These are phyloP conservation scores for Gleditsia sinensis DNA, from an alignment of 306 rosid species.

Conservation along the genomic window DNA sequence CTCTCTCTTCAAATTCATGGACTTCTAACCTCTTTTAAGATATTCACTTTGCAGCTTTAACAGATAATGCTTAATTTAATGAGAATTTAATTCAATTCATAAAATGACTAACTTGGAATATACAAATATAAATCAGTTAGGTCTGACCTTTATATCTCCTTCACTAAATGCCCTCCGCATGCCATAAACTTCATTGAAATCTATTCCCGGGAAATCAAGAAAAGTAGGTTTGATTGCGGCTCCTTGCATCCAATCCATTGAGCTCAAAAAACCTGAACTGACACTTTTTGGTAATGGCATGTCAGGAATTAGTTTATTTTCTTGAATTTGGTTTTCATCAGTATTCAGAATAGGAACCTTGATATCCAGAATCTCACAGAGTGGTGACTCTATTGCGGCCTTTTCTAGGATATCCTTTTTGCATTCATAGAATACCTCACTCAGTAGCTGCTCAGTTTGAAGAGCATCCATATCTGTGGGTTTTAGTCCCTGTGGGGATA, in stretches of 20 bases:
- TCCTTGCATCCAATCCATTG: slow-evolving; percentile 83
- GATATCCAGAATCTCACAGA: slow-evolving; percentile 67
- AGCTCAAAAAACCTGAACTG: slow-evolving; percentile 71
- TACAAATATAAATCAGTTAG: slow-evolving; percentile 11
- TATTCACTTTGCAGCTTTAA: slow-evolving; percentile 15
- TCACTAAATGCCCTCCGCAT: slow-evolving; percentile 92
- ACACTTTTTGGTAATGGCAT: slow-evolving; percentile 59
- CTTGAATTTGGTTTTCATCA: slow-evolving; percentile 61
- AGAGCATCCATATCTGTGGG: slow-evolving; percentile 74
- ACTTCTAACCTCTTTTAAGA: not conserved
- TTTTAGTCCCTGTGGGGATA: slow-evolving; percentile 64
- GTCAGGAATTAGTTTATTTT: slow-evolving; percentile 56
- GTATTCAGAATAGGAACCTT: slow-evolving; percentile 53
- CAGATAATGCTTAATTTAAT: not conserved
- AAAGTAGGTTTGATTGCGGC: slow-evolving; percentile 59
- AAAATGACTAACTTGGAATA: slow-evolving; percentile 3
- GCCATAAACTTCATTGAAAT: slow-evolving; percentile 67
- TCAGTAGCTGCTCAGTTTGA: slow-evolving; percentile 81
- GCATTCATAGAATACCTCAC: slow-evolving; percentile 79
- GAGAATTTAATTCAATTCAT: slow-evolving; percentile 15
- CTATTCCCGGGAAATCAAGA: slow-evolving; percentile 67
- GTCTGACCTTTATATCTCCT: slow-evolving; percentile 91
- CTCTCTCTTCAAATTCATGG: not conserved
- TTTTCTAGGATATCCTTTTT: slow-evolving; percentile 75
- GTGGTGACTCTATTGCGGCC: slow-evolving; percentile 59